Evolutionary conservation across 176 grass and related monocot genomes (phyloP).

Genomic region (Zizania latifolia): DNA sequence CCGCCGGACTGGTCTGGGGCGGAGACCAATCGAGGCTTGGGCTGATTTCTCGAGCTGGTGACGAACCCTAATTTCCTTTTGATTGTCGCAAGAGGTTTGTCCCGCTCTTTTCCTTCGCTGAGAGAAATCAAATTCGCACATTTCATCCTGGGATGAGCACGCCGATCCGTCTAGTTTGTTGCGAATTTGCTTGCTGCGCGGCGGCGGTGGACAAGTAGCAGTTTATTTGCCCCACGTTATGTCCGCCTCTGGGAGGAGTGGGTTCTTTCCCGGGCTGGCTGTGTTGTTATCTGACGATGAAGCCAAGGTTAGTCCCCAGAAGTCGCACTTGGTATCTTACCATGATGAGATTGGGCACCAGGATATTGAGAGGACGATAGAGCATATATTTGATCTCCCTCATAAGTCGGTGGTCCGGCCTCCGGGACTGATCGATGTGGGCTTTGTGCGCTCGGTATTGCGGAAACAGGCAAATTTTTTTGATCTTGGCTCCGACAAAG

Average conservation of each 20-base stretch:
- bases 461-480: constrained; percentile 49
- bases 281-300: constrained; percentile 60
- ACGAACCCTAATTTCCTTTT: too few relatives aligned
- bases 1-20: too few relatives aligned
- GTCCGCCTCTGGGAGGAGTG: constrained; percentile 25
- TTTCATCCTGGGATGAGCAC: too few relatives aligned
- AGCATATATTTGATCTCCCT: constrained; percentile 72
- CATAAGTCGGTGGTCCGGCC: constrained; percentile 46
- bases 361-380: constrained; percentile 65
- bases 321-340: constrained; percentile 70
- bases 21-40: too few relatives aligned
- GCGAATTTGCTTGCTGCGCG: too few relatives aligned
- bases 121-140: too few relatives aligned
- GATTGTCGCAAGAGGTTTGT: too few relatives aligned
- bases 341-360: constrained; percentile 67
- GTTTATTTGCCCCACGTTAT: not conserved
- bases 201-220: not conserved
- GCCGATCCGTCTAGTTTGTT: too few relatives aligned
- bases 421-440: constrained; percentile 30
- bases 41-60: too few relatives aligned
- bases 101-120: too few relatives aligned
- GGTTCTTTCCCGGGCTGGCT: constrained; percentile 65
- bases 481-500: constrained; percentile 22
- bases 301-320: constrained; percentile 52
- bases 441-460: constrained; percentile 50